A percentile compares a stretch with the other conserved stretches of the same genome.
phyloP scores from a whole-genome alignment of 2,329 filamentous ascomycete genomes.

The Amauroascus verrucosus region DNA sequence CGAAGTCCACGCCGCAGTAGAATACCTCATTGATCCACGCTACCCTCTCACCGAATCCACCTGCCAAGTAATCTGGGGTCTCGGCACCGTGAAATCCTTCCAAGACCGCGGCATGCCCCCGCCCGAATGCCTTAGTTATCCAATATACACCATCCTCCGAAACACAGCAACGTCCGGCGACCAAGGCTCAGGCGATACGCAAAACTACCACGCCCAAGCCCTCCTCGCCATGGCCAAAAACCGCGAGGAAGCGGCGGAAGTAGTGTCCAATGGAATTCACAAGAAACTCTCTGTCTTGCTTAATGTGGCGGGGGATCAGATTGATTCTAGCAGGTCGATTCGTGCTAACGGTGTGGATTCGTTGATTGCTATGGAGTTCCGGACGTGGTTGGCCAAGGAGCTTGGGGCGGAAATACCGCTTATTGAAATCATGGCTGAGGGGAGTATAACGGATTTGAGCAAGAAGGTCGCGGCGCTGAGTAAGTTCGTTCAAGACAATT shows the following conservation, averaged over 20 bases:
- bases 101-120: slow-evolving; percentile 16
- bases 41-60: slow-evolving; percentile 13
- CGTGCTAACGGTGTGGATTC: slow-evolving; percentile 17
- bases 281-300: slow-evolving; percentile 18
- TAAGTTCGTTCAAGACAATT: slow-evolving; percentile 15
- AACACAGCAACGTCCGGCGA: slow-evolving; percentile 5
- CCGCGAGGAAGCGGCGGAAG: slow-evolving; percentile 15
- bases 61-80: slow-evolving; percentile 17
- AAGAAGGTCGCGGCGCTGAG: slow-evolving; percentile 18
- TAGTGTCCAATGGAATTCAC: slow-evolving; percentile 16
- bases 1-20: slow-evolving; percentile 13
- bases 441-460: slow-evolving; percentile 7
- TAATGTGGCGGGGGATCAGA: slow-evolving; percentile 19
- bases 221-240: slow-evolving; percentile 14
- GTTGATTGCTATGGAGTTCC: slow-evolving; percentile 17
- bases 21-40: slow-evolving; percentile 18
- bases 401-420: slow-evolving; percentile 15
- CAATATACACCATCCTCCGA: slow-evolving; percentile 18
- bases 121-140: slow-evolving; percentile 21
- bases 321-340: slow-evolving; percentile 7
- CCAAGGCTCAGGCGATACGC: slow-evolving; percentile 9
- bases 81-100: slow-evolving; percentile 16
- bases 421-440: slow-evolving; percentile 13
- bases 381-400: slow-evolving; percentile 17
- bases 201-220: slow-evolving; percentile 10